A percentile compares a stretch with the other conserved stretches of the same genome.
These are phyloP conservation scores for Penicillium corylophilum DNA, from an alignment of 2,329 filamentous ascomycete genomes.

Conservation along the genomic window DNA sequence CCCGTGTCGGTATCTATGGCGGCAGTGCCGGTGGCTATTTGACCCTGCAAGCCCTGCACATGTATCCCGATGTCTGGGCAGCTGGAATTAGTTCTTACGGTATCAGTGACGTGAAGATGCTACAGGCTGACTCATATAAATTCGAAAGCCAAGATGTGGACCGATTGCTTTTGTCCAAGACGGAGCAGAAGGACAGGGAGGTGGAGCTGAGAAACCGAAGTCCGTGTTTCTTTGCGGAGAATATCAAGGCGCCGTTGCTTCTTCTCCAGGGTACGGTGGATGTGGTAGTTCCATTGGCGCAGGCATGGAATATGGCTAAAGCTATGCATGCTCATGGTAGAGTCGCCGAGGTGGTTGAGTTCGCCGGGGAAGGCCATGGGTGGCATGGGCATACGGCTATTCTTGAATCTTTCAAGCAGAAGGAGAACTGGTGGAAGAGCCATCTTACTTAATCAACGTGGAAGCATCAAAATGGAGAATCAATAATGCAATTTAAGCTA, in stretches of 20 bases:
- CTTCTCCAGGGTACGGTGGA: constrained; percentile 59
- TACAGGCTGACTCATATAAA: constrained; percentile 54
- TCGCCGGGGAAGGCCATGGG: constrained; percentile 54
- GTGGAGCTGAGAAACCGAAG: constrained; percentile 49
- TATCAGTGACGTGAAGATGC: constrained; percentile 51
- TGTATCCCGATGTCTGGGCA: constrained; percentile 49
- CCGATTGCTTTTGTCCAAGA: constrained; percentile 43
- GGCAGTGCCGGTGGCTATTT: constrained; percentile 56
- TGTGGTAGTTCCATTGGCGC: constrained; percentile 58
- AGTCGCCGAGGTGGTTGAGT: constrained; percentile 50
- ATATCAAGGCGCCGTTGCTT: constrained; percentile 52
- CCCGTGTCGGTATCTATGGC: constrained; percentile 51
- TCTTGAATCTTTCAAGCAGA: constrained; percentile 15
- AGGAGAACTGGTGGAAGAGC: constrained; percentile 20
- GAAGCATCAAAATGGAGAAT: background rate
- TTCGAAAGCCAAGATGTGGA: constrained; percentile 57
- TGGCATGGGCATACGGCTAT: constrained; percentile 29
- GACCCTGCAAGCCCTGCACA: constrained; percentile 51
- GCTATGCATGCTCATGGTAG: constrained; percentile 45
- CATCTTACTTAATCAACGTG: constrained; percentile 5
- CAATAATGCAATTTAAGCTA: background rate
- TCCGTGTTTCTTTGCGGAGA: constrained; percentile 50
- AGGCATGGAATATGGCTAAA: constrained; percentile 54
- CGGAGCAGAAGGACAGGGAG: constrained; percentile 41
- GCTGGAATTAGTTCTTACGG: constrained; percentile 53